Percentiles rank a stretch among this genome's conserved stretches.
phyloP scores from a whole-genome alignment of 2,329 filamentous ascomycete genomes.

The Alternaria triticina region DNA sequence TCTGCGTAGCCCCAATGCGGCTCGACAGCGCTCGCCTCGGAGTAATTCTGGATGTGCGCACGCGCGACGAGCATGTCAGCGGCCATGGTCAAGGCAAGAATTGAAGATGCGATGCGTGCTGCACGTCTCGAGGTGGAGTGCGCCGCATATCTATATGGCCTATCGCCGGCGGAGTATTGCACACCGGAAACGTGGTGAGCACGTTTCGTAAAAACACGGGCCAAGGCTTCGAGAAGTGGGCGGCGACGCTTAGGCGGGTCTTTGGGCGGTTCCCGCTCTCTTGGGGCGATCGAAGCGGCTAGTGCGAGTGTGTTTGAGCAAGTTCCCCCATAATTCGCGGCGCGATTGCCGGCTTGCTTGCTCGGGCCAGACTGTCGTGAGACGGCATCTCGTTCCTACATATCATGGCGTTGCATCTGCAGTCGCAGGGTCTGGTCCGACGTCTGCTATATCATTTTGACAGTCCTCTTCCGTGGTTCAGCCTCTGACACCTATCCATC shows the following conservation, averaged over 20 bases:
- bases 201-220: slow-evolving; percentile 6
- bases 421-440: background rate
- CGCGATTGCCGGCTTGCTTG: slow-evolving; percentile 8
- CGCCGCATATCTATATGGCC: slow-evolving; percentile 20
- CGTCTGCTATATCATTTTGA: background rate
- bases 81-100: slow-evolving; percentile 27
- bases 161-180: background rate
- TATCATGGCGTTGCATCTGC: slow-evolving; percentile 15
- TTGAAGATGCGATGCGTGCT: slow-evolving; percentile 8
- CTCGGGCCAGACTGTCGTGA: slow-evolving; percentile 7
- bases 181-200: slow-evolving; percentile 9
- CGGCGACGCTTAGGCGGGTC: background rate
- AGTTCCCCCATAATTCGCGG: slow-evolving; percentile 36
- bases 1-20: slow-evolving; percentile 65
- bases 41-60: slow-evolving; percentile 54
- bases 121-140: background rate
- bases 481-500: background rate
- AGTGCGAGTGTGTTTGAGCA: slow-evolving; percentile 40
- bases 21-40: slow-evolving; percentile 47
- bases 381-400: slow-evolving; percentile 15
- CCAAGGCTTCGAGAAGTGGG: slow-evolving; percentile 1
- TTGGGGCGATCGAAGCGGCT: background rate
- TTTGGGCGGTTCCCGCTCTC: background rate
- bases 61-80: slow-evolving; percentile 25
- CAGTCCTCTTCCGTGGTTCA: background rate